Evolutionary conservation across 2,329 filamentous ascomycete genomes (phyloP), one percentile per base, ranked within the genome.

Genomic region (Claviceps pusilla): DNA sequence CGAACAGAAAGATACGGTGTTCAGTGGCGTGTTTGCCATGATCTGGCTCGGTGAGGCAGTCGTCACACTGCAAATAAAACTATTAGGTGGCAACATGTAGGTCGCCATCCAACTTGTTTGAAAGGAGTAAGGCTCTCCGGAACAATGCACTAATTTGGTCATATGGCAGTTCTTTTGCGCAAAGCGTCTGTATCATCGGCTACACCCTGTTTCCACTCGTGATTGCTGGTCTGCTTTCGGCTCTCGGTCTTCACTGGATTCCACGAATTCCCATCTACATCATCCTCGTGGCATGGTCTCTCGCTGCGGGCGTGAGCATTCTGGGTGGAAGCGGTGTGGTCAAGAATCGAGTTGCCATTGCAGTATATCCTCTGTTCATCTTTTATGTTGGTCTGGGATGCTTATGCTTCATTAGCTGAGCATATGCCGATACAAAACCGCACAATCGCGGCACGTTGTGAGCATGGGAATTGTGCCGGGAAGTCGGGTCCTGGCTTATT

Each of bases 171-270:
- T 96, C 93, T 19, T 98, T 98, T 69, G 93, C 95, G 65, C 93
- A 98, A 70, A 95, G 89, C 55, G 81, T 98, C 61, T 97, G 90
- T 69, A 94, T 98, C 63, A 98, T 98, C 66, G 93, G 93, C 48
- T 98, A 98, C 71, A 98, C 93, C 1, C 80, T 98, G 54, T 98
- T 98, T 72, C 93, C 93, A 2, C 80, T 98, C 53, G 93, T 97
- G 62, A 87, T 98, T 61, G 94, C 94, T 7, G 83, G 91, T 1
- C 73, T 96, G 52, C 80, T 98, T 59, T 95, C 89, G 54, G 91
- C 91, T 0, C 66, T 98, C 37, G 77, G 81, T 51, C 77, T 97
- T 7, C 85, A 83, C 46, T 85, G 82, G 62, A 86, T 97, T 59
- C 81, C 86, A 6, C 79, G 93, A 55, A 88, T 97, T 66, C 93